phyloP scores from a whole-genome alignment of 1,284 basidiomycete species.

The Inonotus hispidus region DNA sequence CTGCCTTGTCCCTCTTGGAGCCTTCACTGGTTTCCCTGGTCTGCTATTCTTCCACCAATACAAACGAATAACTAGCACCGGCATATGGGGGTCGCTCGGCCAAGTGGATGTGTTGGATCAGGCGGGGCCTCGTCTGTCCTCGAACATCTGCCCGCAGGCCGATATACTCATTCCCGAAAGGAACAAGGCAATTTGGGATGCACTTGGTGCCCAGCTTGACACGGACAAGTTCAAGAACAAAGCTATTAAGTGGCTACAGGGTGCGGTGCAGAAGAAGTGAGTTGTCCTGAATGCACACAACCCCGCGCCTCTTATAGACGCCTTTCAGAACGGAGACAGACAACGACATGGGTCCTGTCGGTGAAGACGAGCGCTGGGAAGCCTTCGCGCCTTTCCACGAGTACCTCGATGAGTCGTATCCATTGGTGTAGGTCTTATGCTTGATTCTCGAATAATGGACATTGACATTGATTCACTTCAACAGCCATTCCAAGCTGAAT shows the following conservation, averaged over 20 bases:
- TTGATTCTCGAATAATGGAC: neutral
- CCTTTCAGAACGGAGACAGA: slow-evolving; percentile 15
- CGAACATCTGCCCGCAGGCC: slow-evolving; percentile 40
- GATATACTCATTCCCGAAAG: slow-evolving; percentile 37
- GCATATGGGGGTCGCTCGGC: neutral
- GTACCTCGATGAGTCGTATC: slow-evolving; percentile 21
- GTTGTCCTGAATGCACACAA: slow-evolving; percentile 12
- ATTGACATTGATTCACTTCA: neutral
- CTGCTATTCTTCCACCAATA: neutral
- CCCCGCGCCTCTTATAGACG: neutral
- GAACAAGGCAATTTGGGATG: slow-evolving; percentile 38
- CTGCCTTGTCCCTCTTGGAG: neutral
- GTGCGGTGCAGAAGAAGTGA: slow-evolving; percentile 40
- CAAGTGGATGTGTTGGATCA: neutral
- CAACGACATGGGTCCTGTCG: slow-evolving; percentile 21
- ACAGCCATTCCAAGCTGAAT: slow-evolving; percentile 32
- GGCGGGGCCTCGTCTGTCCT: neutral
- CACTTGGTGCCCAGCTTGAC: slow-evolving; percentile 35
- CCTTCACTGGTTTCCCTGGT: neutral
- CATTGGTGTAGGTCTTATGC: slow-evolving; percentile 18
- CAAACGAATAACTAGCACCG: neutral
- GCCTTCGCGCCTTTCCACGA: slow-evolving; percentile 23
- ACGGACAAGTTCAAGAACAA: slow-evolving; percentile 40
- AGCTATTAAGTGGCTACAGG: slow-evolving; percentile 49
- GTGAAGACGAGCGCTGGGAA: slow-evolving; percentile 23